Evolutionary conservation across 805 yeast species (phyloP), one percentile per base, ranked within the genome.

Genomic region (Yamadazyma nakazawae): DNA sequence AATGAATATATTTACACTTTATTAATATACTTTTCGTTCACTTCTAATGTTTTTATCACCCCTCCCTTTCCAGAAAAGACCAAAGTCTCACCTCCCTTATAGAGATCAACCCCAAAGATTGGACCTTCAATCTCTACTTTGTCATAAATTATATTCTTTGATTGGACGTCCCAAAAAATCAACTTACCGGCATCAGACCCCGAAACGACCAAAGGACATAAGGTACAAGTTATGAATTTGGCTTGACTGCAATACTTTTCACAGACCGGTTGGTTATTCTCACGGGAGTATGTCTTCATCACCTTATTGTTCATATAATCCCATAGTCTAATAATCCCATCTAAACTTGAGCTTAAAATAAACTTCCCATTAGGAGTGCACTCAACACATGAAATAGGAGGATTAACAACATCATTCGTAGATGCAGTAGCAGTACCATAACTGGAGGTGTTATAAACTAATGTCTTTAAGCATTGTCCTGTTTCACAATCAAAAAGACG

Each of bases 391-490:
- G 88, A 78, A 5, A 92, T 84, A 0, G 98, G 97, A 57, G 80
- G 84, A 45, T 70, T 72, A 25, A 71, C 67, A 30, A 67, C 75
- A 42, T 72, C 76, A 42, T 54, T 61, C 16, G 76, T 72, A 13
- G 86, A 79, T 1, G 87, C 83, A 34, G 85, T 82, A 10, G 77
- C 77, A 0, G 77, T 72, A 5, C 77, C 77, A 40, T 78, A 79
- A 53, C 83, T 81, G 48, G 86, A 78, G 47, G 72, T 66, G 57
- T 87, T 92, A 58, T 84, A 87, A 31, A 91, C 88, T 54, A 92
- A 65, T 0, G 98, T 94, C 59, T 91, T 88, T 54, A 92, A 70
- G 69, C 98, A 92, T 55, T 90, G 96, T 4, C 97, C 97, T 0
- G 95, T 78, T 40, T 80, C 84, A 16, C 90, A 78, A 61, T 91